A percentile compares a stretch with the other conserved stretches of the same genome.
These are phyloP conservation scores for Dioscorea dumetorum DNA, from an alignment of 106 monocot genomes.

Conservation along the genomic window DNA sequence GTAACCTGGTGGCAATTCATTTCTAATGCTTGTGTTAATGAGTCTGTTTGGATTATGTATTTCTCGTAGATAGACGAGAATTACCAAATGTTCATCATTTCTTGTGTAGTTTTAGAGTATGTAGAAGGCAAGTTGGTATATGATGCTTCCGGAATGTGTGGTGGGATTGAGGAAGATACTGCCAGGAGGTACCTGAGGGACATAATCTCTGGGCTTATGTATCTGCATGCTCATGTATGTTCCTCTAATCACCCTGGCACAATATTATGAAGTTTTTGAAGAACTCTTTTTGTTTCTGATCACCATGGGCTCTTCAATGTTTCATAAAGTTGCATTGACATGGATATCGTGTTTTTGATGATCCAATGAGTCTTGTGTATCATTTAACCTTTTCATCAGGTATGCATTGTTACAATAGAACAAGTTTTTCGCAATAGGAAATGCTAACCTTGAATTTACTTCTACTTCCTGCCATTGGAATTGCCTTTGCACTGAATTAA, in stretches of 20 bases:
- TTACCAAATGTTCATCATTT: conserved; percentile 2
- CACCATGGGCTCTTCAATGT: too few relatives aligned
- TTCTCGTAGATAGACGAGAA: not conserved
- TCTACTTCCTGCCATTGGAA: too few relatives aligned
- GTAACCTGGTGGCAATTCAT: conserved; percentile 28
- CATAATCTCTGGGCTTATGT: conserved; percentile 74
- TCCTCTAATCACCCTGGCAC: not conserved
- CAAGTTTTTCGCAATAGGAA: too few relatives aligned
- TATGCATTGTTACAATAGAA: too few relatives aligned
- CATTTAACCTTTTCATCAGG: too few relatives aligned
- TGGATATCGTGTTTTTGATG: too few relatives aligned
- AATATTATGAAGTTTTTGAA: too few relatives aligned
- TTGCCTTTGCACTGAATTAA: too few relatives aligned
- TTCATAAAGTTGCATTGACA: too few relatives aligned
- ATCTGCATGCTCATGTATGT: conserved; percentile 91
- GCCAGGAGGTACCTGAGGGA: conserved; percentile 67
- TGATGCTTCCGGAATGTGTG: conserved; percentile 50
- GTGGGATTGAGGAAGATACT: conserved; percentile 40
- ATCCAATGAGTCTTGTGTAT: too few relatives aligned
- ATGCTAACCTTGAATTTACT: too few relatives aligned
- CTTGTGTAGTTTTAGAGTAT: conserved; percentile 70
- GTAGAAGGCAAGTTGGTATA: conserved; percentile 71
- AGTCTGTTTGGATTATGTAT: not conserved
- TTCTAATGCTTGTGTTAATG: not conserved
- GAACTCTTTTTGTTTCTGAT: too few relatives aligned